Evolutionary conservation across 192 early-diverging fungal genomes (phyloP).

Genomic region (Rhizoclosmatium globosum): DNA sequence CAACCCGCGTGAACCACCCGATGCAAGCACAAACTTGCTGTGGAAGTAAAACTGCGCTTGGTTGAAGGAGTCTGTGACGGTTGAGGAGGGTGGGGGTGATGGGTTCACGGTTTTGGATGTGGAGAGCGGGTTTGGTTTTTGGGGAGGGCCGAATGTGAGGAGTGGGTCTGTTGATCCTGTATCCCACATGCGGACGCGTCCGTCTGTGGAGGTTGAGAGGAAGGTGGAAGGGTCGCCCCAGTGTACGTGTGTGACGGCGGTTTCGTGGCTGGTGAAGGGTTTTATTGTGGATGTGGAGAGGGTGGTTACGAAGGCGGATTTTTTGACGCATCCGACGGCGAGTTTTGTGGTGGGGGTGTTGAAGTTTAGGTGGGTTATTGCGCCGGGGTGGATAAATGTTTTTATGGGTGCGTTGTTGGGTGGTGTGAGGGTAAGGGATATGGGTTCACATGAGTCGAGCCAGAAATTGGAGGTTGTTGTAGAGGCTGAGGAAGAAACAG

Average conservation of each 20-base stretch:
- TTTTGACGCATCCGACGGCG: slow-evolving; percentile 38
- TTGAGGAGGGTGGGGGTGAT: background rate
- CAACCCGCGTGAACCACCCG: background rate
- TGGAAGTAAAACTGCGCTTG: slow-evolving; percentile 16
- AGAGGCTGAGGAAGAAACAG: background rate
- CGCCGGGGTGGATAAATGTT: slow-evolving; percentile 30
- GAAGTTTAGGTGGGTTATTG: slow-evolving; percentile 40
- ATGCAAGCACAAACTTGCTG: background rate
- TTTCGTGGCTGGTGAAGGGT: slow-evolving; percentile 37
- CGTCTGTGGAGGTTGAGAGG: slow-evolving; percentile 41
- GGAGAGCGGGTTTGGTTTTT: background rate
- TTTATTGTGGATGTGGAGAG: background rate
- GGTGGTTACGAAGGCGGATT: slow-evolving; percentile 31
- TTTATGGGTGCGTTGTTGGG: background rate
- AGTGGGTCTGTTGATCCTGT: slow-evolving; percentile 26
- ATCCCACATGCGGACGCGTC: slow-evolving; percentile 40
- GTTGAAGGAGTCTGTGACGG: background rate
- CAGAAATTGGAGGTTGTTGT: background rate
- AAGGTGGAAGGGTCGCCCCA: slow-evolving; percentile 35
- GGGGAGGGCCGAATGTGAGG: background rate
- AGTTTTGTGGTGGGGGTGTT: slow-evolving; percentile 23
- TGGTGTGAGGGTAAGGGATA: slow-evolving; percentile 5
- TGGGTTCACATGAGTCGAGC: slow-evolving; percentile 9
- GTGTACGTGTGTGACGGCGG: slow-evolving; percentile 31
- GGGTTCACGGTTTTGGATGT: background rate